Conservation (phyloP, 495 filamentous ascomycete genomes). For the Hyaloscypha finlandica region DNA sequence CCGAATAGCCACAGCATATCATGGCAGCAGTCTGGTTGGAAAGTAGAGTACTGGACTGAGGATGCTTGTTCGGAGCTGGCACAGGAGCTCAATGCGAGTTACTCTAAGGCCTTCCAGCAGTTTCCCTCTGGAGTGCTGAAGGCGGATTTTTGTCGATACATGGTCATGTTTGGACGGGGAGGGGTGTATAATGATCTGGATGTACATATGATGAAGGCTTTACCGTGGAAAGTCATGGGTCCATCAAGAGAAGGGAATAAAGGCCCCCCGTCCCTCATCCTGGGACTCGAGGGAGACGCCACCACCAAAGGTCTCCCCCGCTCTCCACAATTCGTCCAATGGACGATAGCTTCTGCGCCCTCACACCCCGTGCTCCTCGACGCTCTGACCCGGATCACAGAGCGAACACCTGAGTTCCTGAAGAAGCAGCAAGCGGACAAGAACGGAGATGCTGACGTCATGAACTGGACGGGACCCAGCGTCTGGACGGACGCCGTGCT, state of each 20-base stretch:
- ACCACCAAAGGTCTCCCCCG: not conserved
- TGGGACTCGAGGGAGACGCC: conserved; percentile 2
- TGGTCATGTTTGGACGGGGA: not conserved
- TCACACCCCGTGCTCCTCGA: not conserved
- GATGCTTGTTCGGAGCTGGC: conserved; percentile 6
- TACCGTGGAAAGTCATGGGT: conserved; percentile 2
- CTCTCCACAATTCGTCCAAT: conserved; percentile 3
- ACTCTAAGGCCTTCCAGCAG: not conserved
- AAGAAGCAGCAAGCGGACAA: not conserved
- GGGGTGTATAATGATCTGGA: conserved; percentile 6
- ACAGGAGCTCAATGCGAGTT: not conserved
- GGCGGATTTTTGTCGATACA: conserved; percentile 4
- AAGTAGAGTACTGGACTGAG: conserved; percentile 2
- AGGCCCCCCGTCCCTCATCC: not conserved
- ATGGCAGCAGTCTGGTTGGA: conserved; percentile 8
- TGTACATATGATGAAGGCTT: not conserved
- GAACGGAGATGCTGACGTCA: not conserved
- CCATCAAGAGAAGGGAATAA: not conserved
- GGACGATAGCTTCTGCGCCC: conserved; percentile 2
- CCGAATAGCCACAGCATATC: conserved; percentile 7
- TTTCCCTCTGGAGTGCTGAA: not conserved
- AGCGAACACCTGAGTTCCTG: not conserved
- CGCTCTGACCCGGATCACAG: not conserved
- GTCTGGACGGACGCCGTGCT: conserved; percentile 4
- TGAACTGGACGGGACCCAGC: conserved; percentile 2